Percentiles rank a stretch among this genome's conserved stretches.
Conservation (phyloP, 164 flowering plant genomes). For the Saururus chinensis region DNA sequence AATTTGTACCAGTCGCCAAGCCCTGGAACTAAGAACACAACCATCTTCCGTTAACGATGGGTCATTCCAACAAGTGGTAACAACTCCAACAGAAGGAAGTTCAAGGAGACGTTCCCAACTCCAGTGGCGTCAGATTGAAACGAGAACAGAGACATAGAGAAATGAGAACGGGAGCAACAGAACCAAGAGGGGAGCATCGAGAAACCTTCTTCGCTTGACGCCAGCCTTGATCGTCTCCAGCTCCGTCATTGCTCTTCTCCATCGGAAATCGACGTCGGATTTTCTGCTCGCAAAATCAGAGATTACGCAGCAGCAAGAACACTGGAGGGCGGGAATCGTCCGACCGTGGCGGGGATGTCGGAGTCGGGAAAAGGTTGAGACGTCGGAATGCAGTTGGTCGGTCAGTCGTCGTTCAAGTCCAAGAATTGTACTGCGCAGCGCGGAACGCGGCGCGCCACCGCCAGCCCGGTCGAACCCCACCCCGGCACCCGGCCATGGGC, state of each 20-base stretch:
- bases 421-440: too few species aligned
- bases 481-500: too few species aligned
- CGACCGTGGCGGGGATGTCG: not conserved
- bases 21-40: too few species aligned
- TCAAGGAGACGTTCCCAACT: not conserved
- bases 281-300: not conserved
- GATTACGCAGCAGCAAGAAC: not conserved
- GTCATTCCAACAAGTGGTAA: not conserved
- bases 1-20: too few species aligned
- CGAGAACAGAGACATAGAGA: not conserved
- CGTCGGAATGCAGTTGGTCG: too few species aligned
- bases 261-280: slow-evolving; percentile 18
- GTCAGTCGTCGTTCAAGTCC: too few species aligned
- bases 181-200: not conserved
- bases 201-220: slow-evolving; percentile 72
- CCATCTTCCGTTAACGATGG: too few species aligned
- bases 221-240: slow-evolving; percentile 70
- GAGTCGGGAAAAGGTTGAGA: too few species aligned
- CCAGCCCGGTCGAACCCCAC: too few species aligned
- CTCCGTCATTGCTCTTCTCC: slow-evolving; percentile 26
- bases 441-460: too few species aligned
- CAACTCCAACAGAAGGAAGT: not conserved
- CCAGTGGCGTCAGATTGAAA: not conserved
- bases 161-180: not conserved
- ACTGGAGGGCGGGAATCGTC: not conserved